Conservation (phyloP, 352 stramenopile species). For the Phytopythium cucurbitacearum region DNA sequence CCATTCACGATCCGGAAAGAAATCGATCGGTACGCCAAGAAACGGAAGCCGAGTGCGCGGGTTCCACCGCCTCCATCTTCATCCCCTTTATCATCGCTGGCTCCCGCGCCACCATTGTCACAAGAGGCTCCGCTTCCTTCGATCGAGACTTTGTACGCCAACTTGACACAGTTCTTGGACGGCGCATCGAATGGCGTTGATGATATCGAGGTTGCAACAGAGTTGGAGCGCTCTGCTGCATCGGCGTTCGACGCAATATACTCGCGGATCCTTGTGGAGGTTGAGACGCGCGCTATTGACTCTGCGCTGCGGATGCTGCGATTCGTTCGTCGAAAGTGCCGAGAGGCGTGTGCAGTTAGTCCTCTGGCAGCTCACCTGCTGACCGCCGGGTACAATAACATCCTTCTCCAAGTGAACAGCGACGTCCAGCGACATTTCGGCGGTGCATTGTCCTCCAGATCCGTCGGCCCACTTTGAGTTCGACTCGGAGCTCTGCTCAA, state of each 20-base stretch:
- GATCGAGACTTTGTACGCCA: constrained; percentile 51
- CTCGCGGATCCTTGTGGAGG: constrained; percentile 62
- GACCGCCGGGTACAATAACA: constrained; percentile 47
- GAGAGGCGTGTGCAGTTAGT: constrained; percentile 1
- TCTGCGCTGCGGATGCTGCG: constrained; percentile 62
- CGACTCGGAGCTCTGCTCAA: not conserved
- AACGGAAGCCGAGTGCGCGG: constrained; percentile 15
- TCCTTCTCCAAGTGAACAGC: constrained; percentile 55
- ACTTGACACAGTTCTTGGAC: constrained; percentile 13
- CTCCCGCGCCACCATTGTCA: not conserved
- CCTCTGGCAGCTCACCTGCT: constrained; percentile 4
- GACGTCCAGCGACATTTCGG: constrained; percentile 50
- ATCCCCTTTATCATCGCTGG: not conserved
- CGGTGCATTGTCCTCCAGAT: constrained; percentile 24
- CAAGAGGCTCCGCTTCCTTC: constrained; percentile 16
- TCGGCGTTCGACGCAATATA: constrained; percentile 71
- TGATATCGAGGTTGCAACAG: not conserved
- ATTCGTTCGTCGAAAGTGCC: constrained; percentile 65
- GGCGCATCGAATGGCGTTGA: not conserved
- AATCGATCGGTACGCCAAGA: constrained; percentile 64
- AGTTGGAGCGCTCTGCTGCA: not conserved
- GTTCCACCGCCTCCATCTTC: not conserved
- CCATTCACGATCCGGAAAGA: constrained; percentile 65
- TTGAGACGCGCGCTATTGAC: constrained; percentile 56
- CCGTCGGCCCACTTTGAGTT: constrained; percentile 33